phyloP scores from a whole-genome alignment of 2,329 filamentous ascomycete species.

The Proliferodiscus dingleyae region DNA sequence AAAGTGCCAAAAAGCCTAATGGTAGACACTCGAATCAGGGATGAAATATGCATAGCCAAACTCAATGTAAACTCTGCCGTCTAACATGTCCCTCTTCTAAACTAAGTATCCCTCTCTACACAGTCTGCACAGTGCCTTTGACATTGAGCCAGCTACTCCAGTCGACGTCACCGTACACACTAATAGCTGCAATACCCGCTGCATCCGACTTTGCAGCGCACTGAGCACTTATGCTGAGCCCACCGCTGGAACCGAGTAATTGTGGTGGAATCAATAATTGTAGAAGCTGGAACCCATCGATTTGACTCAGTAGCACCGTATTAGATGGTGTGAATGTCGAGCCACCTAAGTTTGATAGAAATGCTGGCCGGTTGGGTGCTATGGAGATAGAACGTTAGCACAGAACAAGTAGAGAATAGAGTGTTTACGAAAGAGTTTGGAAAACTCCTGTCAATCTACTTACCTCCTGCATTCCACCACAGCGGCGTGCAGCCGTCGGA shows the following conservation, averaged over 20 bases:
- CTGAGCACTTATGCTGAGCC: neutral
- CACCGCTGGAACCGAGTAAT: neutral
- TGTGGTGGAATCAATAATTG: conserved; percentile 2
- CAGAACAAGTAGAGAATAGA: neutral
- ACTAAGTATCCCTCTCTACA: no score
- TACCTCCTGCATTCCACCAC: conserved; percentile 5
- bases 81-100: no score
- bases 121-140: conserved; percentile 1
- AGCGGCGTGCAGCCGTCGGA: conserved; percentile 2
- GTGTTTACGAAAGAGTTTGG: neutral
- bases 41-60: no score
- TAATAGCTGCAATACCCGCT: neutral
- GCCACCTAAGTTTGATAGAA: neutral
- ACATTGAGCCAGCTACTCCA: conserved; percentile 3
- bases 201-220: conserved; percentile 2
- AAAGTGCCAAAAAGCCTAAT: no score
- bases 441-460: conserved; percentile 3
- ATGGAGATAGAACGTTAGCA: conserved; percentile 1
- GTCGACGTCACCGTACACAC: neutral
- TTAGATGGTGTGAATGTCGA: neutral
- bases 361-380: conserved; percentile 4
- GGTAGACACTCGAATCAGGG: no score
- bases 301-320: conserved; percentile 1
- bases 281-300: neutral
- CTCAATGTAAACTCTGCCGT: no score